Evolutionary conservation across 1,139 yeast species (phyloP), one percentile per base, ranked within the genome.

Genomic region (Protomyces inundatus): DNA sequence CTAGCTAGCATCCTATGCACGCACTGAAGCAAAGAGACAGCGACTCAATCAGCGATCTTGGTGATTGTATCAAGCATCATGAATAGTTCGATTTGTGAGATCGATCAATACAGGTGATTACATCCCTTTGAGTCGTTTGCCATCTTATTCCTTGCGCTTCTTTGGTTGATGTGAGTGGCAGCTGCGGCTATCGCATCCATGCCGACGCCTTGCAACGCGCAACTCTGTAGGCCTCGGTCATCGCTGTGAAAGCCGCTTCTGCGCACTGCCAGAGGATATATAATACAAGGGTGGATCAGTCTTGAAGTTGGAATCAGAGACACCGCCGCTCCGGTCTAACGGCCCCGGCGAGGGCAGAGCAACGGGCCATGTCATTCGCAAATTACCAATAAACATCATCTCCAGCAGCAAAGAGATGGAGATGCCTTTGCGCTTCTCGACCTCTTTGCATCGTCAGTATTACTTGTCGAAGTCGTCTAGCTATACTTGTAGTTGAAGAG

Each of bases 361-460:
- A 37, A 58, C 23, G 33, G 52, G 54, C 53, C 39, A 16, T 14
- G 34, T 58, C 62, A 58, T 58, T 52, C 62, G 62, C 62, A 58
- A 58, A 58, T 58, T 58, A 58, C 62, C 56, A 51, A 42, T 58
- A 50, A 58, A 58, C 62, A 58, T 58, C 62, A 58, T 58, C 5
- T 58, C 62, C 62, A 50, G 10, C 3, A 9, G 16, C 9, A 45
- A 12, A n/a, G 50, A n/a, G 23, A 45, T 23, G 23, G 50, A 45
- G 23, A 16, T 12, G 50, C 10, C n/a, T 37, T 10, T 37, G n/a
- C 10, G 40, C 10, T 37, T 10, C 12, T 37, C 40, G n/a, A 37
- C n/a, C 40, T 37, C n/a, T n/a, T 10, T n/a, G 10, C 40, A 37
- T 37, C 10, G 40, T 10, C 10, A 37, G 40, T 10, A 37, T n/a